These are phyloP conservation scores for Discostella stelligeroides DNA, from an alignment of 108 stramenopile species.

Conservation along the genomic window DNA sequence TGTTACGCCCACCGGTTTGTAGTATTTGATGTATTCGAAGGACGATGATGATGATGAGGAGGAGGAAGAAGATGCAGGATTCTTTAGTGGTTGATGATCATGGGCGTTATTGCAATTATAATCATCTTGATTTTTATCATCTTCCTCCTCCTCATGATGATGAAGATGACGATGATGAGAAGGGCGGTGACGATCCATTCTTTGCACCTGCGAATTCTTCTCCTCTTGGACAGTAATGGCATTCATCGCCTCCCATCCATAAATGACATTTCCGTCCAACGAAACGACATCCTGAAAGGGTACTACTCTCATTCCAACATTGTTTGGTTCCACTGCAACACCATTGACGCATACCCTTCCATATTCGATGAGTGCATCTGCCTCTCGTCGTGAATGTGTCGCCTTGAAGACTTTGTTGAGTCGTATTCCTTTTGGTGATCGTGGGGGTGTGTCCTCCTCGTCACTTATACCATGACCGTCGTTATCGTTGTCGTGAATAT, in stretches of 20 bases:
- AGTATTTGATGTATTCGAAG: slow-evolving; percentile 56
- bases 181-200: too few species aligned
- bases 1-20: slow-evolving; percentile 75
- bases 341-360: slow-evolving; percentile 72
- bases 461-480: too few species aligned
- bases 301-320: slow-evolving; percentile 38
- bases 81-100: too few species aligned
- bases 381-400: slow-evolving; percentile 73
- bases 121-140: too few species aligned
- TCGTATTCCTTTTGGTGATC: slow-evolving; percentile 38
- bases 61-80: too few species aligned
- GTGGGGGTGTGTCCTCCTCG: too few species aligned
- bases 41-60: not conserved
- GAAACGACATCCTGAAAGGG: slow-evolving; percentile 62
- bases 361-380: slow-evolving; percentile 64
- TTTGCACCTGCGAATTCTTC: too few species aligned
- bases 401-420: slow-evolving; percentile 84
- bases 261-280: slow-evolving; percentile 60
- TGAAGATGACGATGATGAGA: too few species aligned
- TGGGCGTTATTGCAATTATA: not conserved
- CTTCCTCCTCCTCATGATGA: too few species aligned
- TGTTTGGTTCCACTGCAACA: not conserved
- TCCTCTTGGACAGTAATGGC: not conserved
- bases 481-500: too few species aligned
- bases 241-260: slow-evolving; percentile 76